Evolutionary conservation across 73 alveolate genomes (phyloP), one percentile per base, ranked within the genome.

Genomic region (Tetrahymena elliotti): DNA sequence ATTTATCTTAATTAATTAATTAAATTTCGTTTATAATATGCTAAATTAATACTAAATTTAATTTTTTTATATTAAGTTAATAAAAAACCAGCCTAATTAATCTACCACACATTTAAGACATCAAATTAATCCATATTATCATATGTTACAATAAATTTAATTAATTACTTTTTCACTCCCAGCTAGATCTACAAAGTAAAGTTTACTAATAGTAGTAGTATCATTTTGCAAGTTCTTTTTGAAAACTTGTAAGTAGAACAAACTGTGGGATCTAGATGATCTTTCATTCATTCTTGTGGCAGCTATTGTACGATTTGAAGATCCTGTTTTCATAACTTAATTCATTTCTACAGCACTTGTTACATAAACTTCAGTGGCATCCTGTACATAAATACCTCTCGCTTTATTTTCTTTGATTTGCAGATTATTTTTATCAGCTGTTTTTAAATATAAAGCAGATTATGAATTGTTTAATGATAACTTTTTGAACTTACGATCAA

Each of bases 201-300:
- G 97, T 96, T 98, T 98, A 20, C 99, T 99, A 0, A 97, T 54
- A 94, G 98, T 99, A 47, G 99, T 93, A 5, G 99, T 96, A 39
- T 97, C 99, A 33, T 99, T 98, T 93, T 96, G 24, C 20, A 96
- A 92, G 94, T 98, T 98, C 95, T 99, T 98, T 95, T 98, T 97
- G 95, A 95, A 97, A 84, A 99, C 98, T 22, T 98, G 96, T 1
- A 98, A 97, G 38, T 97, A 95, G 96, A 99, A 99, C 47, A 99
- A 82, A 16, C 99, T 97, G 97, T 99, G 99, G 15, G 99, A 96
- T 94, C 99, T 93, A 6, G 99, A 98, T 10, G 99, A 96, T 94
- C 98, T 98, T 53, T 97, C 99, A 94, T 99, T 99, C 99, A 99
- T 98, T 95, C 99, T 96, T 0, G 99, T 99, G 0, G 99, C 99